Evolutionary conservation across 768 basidiomycete species (phyloP), one percentile per base, ranked within the genome.

Genomic region (Pulveroboletus ravenelii): DNA sequence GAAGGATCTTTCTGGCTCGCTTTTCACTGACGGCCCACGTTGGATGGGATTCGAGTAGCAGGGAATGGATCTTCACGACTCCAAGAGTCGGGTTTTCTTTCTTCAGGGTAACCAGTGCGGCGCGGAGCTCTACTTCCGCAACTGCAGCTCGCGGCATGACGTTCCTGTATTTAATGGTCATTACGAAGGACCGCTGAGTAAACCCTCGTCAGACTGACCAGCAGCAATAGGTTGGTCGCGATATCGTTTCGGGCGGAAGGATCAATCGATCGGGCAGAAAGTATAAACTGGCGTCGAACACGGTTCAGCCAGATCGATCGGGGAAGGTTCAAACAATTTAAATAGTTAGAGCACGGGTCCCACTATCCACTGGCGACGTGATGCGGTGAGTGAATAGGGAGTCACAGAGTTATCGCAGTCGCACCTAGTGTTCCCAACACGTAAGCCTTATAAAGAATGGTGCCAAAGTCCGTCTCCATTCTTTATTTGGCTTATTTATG

Each of bases 11-110:
- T 41, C 83, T 72, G 5, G 85, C 77, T 20, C 92, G 79, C 61
- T 91, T 93, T 67, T 93, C 92, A 64, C 88, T 89, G 55, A 93
- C 87, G 0, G 76, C 65, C 89, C 89, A 93, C 20, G 77, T 72
- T 3, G 87, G 79, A 56, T 87, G 70, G 10, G 72, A 68, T 12
- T 74, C 65, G 12, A 85, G 76, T 9, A 93, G 69, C 6, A 80
- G 73, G 2, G 77, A 71, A 48, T 89, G 85, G 3, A 90, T 73
- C 69, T 90, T 93, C 15, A 74, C 61, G 37, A 89, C 80, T 3
- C 91, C 92, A 17, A 88, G 73, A 0, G 74, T 66, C 0, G 89
- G 84, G 41, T 89, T 73, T 38, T 72, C 70, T 14, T 67, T 64
- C 56, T 81, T 82, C 14, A 92, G 73, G 10, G 73, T 62, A 8